Evolutionary conservation across 306 rosid genomes (phyloP), one percentile per base, ranked within the genome.

Genomic region (Dalbergia cochinchinensis): DNA sequence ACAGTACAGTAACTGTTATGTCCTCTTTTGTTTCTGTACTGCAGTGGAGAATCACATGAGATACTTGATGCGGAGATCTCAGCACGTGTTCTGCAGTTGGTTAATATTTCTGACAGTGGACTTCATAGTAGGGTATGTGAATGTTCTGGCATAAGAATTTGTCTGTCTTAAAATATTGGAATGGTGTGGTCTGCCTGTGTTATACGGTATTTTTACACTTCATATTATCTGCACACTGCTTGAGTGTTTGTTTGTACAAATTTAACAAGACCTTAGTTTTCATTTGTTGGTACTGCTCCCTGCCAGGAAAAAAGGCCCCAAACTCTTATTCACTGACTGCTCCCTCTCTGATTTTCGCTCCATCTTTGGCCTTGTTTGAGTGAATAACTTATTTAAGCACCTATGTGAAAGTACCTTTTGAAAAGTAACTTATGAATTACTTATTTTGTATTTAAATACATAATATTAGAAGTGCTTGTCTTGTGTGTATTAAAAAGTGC

Each of bases 21-120:
- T 53, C 63, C 26, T 77, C 33, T 45, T 45, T 70, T 72, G n/a
- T 73, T 66, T 80, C 74, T 79, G 10, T 48, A 42, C 51, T 71
- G 39, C 78, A 86, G 89, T 72, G 83, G 80, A 76, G 87, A 86
- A 53, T 86, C 87, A 53, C 78, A 83, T 59, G 89, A 86, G 77
- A 55, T 76, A 44, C 80, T 83, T 45, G 89, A 86, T 80, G 89
- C 83, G 14, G 89, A 86, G 67, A 75, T 86, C 66, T 86, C 87
- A 61, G 89, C 89, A 33, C 77, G 87, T 53, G 83, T 83, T 65
- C 57, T 86, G 75, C 87, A 76, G 76, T 80, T 86, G 80, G 62
- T 86, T 35, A 76, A 71, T 80, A 71, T 86, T 47, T 51, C 87
- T 71, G 87, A 86, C 74, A 86, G 75, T 80, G 89, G 87, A 69